Evolutionary conservation across 108 stramenopile species (phyloP), one percentile per base, ranked within the genome.

Genomic region (Skeletonema tropicum): DNA sequence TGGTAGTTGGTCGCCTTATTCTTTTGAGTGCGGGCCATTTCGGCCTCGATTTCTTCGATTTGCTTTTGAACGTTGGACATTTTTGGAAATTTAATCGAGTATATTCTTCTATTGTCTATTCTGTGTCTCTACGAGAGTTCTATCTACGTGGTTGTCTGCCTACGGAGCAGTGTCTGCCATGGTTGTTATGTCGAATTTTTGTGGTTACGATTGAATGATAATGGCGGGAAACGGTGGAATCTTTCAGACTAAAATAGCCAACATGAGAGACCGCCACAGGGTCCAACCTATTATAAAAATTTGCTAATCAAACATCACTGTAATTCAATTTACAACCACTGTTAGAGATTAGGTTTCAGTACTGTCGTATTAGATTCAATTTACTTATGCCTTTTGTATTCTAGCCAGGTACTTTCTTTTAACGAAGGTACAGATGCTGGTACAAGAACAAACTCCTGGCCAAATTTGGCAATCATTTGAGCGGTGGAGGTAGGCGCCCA

Each of bases 1-100:
- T 93, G 92, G 74, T 93, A 96, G 68, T 93, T 90, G 5, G 93
- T 93, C 23, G 92, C 92, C 69, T 94, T 94, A 83, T 92, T 92
- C 69, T 94, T 94, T 86, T 94, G 93, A 73, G 93, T 92, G 64
- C 98, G 85, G 64, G 94, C 89, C 95, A 99, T 98, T 89, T 99
- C 99, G 77, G 91, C 85, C 88, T 98, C 97, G 60, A 97, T 85
- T 85, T 96, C 94, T 69, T 91, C 61, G 9, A 62, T 62, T 62
- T 62, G 61, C 11, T 62, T 36, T 35, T 62, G 61, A 9, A 62
- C 31, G 31, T 36, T 62, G 61, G 61, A 62, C 61, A 62, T 62
- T 6, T 6, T 33, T 60, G 59, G 59, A 45, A 45, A 45, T n/a
- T 5, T 45, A 5, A 0, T 45, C 15, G 15, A n/a, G 14, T 45